A percentile compares a stretch with the other conserved stretches of the same genome.
These are phyloP conservation scores for Neckera pumila DNA, from an alignment of 225 moss, liverwort and hornwort species.

Conservation along the genomic window DNA sequence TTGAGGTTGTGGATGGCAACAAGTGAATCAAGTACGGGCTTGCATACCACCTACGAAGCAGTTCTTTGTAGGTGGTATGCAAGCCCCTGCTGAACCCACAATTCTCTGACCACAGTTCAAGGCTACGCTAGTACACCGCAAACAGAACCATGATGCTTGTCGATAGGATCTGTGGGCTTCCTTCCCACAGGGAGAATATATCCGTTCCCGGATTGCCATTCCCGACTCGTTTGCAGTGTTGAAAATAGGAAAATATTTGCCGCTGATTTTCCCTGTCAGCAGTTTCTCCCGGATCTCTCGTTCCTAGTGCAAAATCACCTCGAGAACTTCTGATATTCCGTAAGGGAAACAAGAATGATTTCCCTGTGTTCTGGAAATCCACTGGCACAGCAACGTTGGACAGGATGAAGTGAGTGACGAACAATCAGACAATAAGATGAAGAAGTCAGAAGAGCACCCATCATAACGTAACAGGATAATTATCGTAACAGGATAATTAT, in stretches of 20 bases:
- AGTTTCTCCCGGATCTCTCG: not conserved
- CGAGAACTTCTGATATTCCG: not conserved
- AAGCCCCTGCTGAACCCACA: not conserved
- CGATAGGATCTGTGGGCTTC: not conserved
- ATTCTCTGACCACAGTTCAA: not conserved
- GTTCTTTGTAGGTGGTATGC: not conserved
- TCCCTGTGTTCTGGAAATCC: not conserved
- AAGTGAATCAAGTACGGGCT: not conserved
- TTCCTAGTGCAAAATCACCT: not conserved
- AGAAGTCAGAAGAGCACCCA: not conserved
- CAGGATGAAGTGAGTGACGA: not conserved
- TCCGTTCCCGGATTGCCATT: not conserved
- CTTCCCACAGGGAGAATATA: not conserved
- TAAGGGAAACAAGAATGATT: not conserved
- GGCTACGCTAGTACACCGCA: not conserved
- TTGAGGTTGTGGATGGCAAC: not conserved
- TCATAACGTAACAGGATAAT: not conserved
- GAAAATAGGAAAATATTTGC: not conserved
- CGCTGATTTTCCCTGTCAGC: no score
- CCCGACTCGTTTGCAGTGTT: not conserved
- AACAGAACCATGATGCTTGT: not conserved
- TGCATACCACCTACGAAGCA: constrained; percentile 8
- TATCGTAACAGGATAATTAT: not conserved
- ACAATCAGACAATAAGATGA: not conserved
- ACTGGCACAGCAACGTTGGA: not conserved